Evolutionary conservation across 441 rosid genomes (phyloP).

Genomic region (Adansonia grandidieri): DNA sequence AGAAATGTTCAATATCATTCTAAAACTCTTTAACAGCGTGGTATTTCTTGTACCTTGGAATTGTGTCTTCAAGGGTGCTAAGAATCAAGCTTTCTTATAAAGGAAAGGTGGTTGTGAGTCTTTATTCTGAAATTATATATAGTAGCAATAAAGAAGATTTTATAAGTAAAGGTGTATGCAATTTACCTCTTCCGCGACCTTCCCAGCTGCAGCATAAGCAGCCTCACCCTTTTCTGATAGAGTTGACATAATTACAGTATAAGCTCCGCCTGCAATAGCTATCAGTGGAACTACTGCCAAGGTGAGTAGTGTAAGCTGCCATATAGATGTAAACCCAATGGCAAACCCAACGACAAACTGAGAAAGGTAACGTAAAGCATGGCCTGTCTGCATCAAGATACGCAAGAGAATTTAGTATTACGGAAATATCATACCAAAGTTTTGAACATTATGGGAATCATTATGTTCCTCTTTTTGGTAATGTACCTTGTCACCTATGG

Average conservation of each 20-base stretch:
- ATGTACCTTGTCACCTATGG: conserved; percentile 82
- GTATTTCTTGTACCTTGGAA: conserved; percentile 4
- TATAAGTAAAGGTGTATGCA: neutral
- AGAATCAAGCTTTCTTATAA: neutral
- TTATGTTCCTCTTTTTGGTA: neutral
- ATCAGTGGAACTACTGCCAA: conserved; percentile 87
- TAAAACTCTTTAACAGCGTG: conserved; percentile 3
- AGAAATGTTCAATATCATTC: conserved; percentile 11
- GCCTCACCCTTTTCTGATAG: conserved; percentile 78
- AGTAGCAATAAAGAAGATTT: neutral
- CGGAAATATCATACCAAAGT: conserved; percentile 4
- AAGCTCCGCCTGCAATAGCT: conserved; percentile 78
- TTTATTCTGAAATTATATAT: neutral
- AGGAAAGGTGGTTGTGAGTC: neutral
- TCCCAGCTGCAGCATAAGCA: conserved; percentile 84
- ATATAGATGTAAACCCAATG: conserved; percentile 66
- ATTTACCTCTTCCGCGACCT: conserved; percentile 79
- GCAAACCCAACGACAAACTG: conserved; percentile 77
- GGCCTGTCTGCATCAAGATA: conserved; percentile 67
- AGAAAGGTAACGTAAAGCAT: conserved; percentile 69
- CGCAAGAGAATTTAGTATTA: conserved; percentile 17
- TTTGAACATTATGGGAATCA: neutral
- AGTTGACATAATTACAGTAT: conserved; percentile 72
- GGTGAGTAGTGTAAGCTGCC: conserved; percentile 85
- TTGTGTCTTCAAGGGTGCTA: neutral